phyloP scores from a whole-genome alignment of 2,329 filamentous ascomycete species.

The Pseudopithomyces chartarum region DNA sequence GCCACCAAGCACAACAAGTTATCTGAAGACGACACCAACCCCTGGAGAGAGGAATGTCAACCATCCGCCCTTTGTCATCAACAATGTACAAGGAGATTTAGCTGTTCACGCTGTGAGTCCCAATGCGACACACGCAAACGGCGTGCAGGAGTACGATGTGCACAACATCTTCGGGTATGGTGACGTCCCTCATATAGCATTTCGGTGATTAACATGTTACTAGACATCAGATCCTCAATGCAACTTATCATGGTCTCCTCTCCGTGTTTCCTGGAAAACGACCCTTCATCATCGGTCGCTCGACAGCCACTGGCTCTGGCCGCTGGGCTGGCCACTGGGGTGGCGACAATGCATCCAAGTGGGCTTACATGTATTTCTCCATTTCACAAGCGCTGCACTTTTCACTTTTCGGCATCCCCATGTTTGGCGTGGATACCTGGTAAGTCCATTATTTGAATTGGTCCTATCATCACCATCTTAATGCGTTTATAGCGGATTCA shows the following conservation, averaged over 20 bases:
- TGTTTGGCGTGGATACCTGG: conserved; percentile 69
- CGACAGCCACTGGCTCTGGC: conserved; percentile 78
- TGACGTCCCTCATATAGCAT: neutral
- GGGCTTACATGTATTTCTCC: conserved; percentile 75
- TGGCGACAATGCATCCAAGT: conserved; percentile 71
- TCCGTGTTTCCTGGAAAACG: conserved; percentile 69
- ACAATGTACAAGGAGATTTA: conserved; percentile 74
- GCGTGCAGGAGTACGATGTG: conserved; percentile 76
- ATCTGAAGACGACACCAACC: conserved; percentile 65
- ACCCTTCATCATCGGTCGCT: conserved; percentile 83
- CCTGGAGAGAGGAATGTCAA: conserved; percentile 70
- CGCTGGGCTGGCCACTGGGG: conserved; percentile 83
- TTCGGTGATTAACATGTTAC: neutral
- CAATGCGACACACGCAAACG: conserved; percentile 77
- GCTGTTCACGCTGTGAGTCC: conserved; percentile 74
- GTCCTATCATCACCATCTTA: neutral
- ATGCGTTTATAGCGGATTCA: conserved; percentile 60
- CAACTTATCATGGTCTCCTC: conserved; percentile 74
- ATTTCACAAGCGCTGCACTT: conserved; percentile 80
- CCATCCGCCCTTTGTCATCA: conserved; percentile 76
- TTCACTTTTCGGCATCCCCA: conserved; percentile 74
- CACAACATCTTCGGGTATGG: conserved; percentile 70
- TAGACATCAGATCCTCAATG: conserved; percentile 75
- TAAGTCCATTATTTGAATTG: conserved; percentile 1
- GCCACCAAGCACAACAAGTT: conserved; percentile 44